Evolutionary conservation across 257 asterid genomes (phyloP), one percentile per base, ranked within the genome.

Genomic region (Striga asiatica): DNA sequence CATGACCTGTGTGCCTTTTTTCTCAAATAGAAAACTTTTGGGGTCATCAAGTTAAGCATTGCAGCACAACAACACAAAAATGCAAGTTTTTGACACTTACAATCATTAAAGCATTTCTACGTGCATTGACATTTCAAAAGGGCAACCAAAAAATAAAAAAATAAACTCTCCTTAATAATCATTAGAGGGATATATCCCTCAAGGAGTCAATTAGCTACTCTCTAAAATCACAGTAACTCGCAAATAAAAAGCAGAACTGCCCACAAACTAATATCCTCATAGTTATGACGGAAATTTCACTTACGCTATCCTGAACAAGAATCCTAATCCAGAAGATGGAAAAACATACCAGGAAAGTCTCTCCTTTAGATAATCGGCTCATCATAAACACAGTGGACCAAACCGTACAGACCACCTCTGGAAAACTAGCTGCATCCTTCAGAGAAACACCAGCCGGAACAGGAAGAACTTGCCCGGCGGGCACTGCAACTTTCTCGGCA

Each of bases 311-410:
- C 5, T 5, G n/a, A 50, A 29, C 8, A 46, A 22, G 28, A 52
- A 65, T 6, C 29, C 29, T 22, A 29, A 62, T 13, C 31, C 32
- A 28, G 58, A 17, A 48, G 13, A 2, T 4, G 42, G 27, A 42
- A 27, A 20, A 13, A 56, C 50, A 66, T 78, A 88, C 98, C 97
- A 92, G 71, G 56, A 84, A 72, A 2, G 86, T 72, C 75, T 92
- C 97, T 32, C 94, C 97, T n/a, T 72, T 18, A 12, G 94, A 69
- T 50, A 88, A 79, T 29, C 24, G 81, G 82, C 97, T 87, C 70
- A 29, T 88, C 97, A 92, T 92, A 64, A 92, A 82, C 8, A 92
- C 78, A 1, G 98, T 88, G 4, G 98, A 92, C 97, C 95, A 92
- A 31, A 92, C 97, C 2, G 98, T 88, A 71, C 98, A 91, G 1